A percentile compares a stretch with the other conserved stretches of the same genome.
Conservation (phyloP, 306 rosid species). For the Lathyrus oleraceus region DNA sequence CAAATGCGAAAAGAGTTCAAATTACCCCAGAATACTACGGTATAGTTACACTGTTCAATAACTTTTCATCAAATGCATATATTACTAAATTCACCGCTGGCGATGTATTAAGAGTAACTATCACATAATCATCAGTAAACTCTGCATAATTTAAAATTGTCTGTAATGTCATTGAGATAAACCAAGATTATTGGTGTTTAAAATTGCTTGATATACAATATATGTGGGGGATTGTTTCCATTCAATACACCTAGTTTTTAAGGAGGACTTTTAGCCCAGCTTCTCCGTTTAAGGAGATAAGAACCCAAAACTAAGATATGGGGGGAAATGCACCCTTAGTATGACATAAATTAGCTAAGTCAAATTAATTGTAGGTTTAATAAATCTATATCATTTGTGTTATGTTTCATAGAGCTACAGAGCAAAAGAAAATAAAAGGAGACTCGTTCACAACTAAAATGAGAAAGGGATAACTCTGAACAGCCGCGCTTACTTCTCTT, state of each 20-base stretch:
- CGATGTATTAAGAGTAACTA: too few relatives aligned
- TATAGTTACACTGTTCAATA: neutral
- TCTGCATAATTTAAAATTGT: too few relatives aligned
- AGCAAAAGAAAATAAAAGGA: constrained; percentile 19
- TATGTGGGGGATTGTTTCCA: too few relatives aligned
- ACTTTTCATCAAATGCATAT: too few relatives aligned
- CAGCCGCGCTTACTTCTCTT: constrained; percentile 71
- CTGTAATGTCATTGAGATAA: too few relatives aligned
- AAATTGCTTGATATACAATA: too few relatives aligned
- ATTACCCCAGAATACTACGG: neutral
- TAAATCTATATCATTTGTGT: constrained; percentile 23
- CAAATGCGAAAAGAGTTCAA: neutral
- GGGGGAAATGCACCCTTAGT: neutral
- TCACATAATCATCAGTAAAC: too few relatives aligned
- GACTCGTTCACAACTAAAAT: neutral
- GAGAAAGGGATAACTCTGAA: constrained; percentile 14
- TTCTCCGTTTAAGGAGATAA: neutral
- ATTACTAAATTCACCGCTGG: too few relatives aligned
- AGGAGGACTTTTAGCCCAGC: neutral
- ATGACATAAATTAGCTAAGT: constrained; percentile 2
- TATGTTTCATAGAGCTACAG: constrained; percentile 24
- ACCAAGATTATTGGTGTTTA: too few relatives aligned
- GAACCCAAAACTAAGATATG: neutral
- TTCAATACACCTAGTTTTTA: neutral
- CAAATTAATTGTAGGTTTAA: neutral